Conservation (phyloP, 2,329 filamentous ascomycete genomes). For the Verticillium albo-atrum region DNA sequence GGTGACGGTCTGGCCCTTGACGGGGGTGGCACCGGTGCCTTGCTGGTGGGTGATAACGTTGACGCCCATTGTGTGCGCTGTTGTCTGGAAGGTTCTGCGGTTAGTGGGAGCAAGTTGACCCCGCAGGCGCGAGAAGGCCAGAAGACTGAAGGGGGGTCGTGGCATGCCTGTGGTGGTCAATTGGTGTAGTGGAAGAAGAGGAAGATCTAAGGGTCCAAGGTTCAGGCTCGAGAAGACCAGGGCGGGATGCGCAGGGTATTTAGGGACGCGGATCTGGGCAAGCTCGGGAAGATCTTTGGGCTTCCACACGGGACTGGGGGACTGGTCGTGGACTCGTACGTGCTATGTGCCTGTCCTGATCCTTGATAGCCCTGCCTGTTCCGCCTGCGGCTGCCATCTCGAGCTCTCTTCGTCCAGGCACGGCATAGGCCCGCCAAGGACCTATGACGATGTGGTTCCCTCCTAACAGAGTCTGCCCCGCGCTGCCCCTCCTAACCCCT, state of each 20-base stretch:
- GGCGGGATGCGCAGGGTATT: not conserved
- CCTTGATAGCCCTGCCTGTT: not conserved
- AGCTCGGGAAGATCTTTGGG: not conserved
- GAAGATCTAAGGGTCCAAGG: not conserved
- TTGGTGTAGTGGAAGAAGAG: not conserved
- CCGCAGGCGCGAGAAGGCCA: not conserved
- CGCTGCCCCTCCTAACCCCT: slow-evolving; percentile 2
- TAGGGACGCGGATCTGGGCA: not conserved
- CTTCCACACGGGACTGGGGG: no score
- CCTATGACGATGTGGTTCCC: not conserved
- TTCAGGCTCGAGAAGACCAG: not conserved
- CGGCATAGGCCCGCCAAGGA: not conserved
- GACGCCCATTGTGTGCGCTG: slow-evolving; percentile 60
- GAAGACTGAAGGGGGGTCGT: not conserved
- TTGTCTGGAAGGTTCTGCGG: not conserved
- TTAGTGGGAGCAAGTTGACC: not conserved
- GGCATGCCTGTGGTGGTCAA: not conserved
- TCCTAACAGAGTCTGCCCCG: not conserved
- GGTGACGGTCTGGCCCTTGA: slow-evolving; percentile 65
- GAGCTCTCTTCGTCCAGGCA: not conserved
- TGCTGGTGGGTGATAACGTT: slow-evolving; percentile 58
- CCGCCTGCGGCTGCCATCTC: not conserved
- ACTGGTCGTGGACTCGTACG: not conserved
- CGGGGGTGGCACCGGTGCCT: slow-evolving; percentile 61
- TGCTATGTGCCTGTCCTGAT: not conserved